Conservation (phyloP, 768 basidiomycete genomes). For the Tulasnella sp. region DNA sequence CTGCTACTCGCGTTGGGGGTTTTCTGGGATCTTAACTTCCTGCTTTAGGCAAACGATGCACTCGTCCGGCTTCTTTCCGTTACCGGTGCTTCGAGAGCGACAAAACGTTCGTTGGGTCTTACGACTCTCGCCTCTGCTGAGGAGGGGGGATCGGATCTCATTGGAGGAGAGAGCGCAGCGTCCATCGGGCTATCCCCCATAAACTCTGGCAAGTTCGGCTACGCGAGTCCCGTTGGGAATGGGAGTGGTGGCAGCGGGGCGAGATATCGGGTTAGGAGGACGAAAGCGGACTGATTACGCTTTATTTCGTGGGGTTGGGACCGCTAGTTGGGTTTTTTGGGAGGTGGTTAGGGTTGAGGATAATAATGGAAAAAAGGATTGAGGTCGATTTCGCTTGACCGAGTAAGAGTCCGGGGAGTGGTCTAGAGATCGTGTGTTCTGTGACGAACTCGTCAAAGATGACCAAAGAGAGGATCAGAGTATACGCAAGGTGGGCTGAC, state of each 20-base stretch:
- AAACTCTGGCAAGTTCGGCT: background rate
- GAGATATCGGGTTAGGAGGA: background rate
- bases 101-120: slow-evolving; percentile 9
- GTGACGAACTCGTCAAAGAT: background rate
- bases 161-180: background rate
- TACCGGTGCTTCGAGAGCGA: slow-evolving; percentile 9
- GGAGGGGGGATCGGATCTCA: background rate
- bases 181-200: background rate
- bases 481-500: background rate
- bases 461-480: background rate
- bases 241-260: background rate
- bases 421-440: background rate
- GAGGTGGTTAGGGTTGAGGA: background rate
- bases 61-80: slow-evolving; percentile 57
- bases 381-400: background rate
- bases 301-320: background rate
- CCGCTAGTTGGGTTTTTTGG: background rate
- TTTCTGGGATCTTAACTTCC: background rate
- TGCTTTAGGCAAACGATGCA: slow-evolving; percentile 39
- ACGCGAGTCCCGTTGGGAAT: background rate
- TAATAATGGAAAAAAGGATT: background rate
- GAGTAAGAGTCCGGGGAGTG: background rate
- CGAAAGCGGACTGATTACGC: background rate
- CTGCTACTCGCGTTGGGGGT: too few relatives aligned
- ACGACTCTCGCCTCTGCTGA: background rate